phyloP scores from a whole-genome alignment of 2,329 filamentous ascomycete species.

The Pseudopyricularia cyperi region DNA sequence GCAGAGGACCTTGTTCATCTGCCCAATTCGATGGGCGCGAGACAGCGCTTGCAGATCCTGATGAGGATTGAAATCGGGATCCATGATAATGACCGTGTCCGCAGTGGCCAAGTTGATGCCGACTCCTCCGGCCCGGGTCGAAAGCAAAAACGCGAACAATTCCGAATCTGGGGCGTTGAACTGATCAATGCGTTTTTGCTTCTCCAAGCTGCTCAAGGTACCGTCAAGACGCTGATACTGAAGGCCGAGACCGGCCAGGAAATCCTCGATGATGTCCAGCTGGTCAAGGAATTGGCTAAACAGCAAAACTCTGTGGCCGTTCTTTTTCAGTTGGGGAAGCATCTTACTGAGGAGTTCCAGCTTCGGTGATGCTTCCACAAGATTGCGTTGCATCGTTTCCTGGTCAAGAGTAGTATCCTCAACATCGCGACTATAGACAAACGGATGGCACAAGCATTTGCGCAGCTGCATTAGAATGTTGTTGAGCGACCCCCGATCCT shows the following conservation, averaged over 20 bases:
- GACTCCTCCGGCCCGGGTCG: constrained; percentile 87
- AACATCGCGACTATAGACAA: constrained; percentile 81
- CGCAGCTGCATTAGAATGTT: constrained; percentile 93
- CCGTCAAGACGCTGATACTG: constrained; percentile 76
- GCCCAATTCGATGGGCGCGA: constrained; percentile 88
- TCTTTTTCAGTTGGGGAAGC: constrained; percentile 72
- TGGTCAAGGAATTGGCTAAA: constrained; percentile 93
- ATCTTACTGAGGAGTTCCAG: constrained; percentile 73
- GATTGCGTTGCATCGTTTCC: constrained; percentile 56
- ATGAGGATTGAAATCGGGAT: constrained; percentile 95
- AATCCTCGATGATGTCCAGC: constrained; percentile 85
- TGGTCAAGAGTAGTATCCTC: constrained; percentile 63
- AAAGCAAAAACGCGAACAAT: constrained; percentile 83
- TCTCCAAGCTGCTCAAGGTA: constrained; percentile 65
- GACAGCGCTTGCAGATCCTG: constrained; percentile 95
- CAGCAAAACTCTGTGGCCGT: constrained; percentile 81
- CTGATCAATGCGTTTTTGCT: constrained; percentile 86
- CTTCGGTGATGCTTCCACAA: constrained; percentile 87
- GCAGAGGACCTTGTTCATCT: constrained; percentile 89
- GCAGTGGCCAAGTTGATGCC: constrained; percentile 96
- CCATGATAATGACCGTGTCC: constrained; percentile 94
- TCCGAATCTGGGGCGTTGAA: constrained; percentile 78
- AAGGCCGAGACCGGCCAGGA: constrained; percentile 63
- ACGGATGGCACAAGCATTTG: constrained; percentile 91
- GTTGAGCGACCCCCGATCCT: constrained; percentile 69